Evolutionary conservation across 2,329 filamentous ascomycete genomes (phyloP).

Genomic region (Fusarium hostae): DNA sequence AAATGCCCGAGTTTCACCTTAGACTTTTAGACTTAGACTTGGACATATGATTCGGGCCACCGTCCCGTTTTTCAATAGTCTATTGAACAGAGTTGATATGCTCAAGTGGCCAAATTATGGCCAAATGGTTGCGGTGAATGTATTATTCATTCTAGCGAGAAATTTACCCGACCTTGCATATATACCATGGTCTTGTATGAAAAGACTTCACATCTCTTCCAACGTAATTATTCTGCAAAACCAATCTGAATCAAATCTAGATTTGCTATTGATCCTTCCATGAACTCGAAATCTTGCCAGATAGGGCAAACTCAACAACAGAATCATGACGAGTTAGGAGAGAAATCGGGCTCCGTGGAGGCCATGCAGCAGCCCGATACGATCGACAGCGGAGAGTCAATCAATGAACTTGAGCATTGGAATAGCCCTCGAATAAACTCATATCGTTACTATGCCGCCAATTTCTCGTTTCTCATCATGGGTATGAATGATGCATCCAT

Average conservation of each 20-base stretch:
- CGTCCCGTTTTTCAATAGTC: background rate
- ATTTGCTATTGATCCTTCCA: background rate
- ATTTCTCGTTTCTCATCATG: conserved; percentile 72
- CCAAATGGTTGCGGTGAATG: background rate
- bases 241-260: background rate
- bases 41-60: background rate
- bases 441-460: conserved; percentile 67
- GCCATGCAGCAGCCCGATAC: conserved; percentile 6
- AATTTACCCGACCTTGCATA: conserved; percentile 10
- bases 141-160: conserved; percentile 16
- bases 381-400: conserved; percentile 12
- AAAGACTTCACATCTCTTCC: background rate
- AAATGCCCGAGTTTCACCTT: background rate
- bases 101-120: background rate
- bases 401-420: conserved; percentile 63
- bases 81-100: background rate
- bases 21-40: background rate
- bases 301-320: conserved; percentile 1
- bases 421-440: conserved; percentile 69
- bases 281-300: background rate
- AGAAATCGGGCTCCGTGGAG: conserved; percentile 9
- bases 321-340: conserved; percentile 14
- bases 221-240: background rate
- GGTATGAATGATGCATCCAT: conserved; percentile 76
- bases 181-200: background rate